These are phyloP conservation scores for Chaetomium strumarium DNA, from an alignment of 2,329 filamentous ascomycete genomes.

Conservation along the genomic window DNA sequence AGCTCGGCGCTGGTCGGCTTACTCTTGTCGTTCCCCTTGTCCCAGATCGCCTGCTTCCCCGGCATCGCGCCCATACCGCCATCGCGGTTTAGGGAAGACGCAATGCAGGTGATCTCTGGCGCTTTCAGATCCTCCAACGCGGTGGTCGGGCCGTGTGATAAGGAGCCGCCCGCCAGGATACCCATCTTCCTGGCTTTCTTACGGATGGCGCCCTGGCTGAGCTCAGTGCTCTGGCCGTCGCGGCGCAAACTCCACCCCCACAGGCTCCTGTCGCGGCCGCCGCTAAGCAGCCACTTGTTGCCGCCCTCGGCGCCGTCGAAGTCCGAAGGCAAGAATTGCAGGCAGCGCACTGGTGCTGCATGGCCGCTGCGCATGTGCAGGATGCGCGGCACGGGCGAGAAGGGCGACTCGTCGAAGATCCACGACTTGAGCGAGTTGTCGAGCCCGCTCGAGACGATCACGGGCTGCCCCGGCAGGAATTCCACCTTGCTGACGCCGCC, in stretches of 20 bases:
- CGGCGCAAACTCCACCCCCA: constrained; percentile 96
- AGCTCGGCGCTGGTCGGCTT: constrained; percentile 62
- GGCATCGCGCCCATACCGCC: constrained; percentile 84
- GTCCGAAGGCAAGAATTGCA: constrained; percentile 80
- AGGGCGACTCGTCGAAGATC: constrained; percentile 92
- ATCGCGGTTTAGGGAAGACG: constrained; percentile 87
- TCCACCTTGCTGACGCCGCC: constrained; percentile 83
- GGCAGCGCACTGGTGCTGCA: constrained; percentile 73
- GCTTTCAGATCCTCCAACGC: constrained; percentile 75
- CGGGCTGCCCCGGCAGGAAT: constrained; percentile 82
- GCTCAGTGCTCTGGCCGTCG: constrained; percentile 87
- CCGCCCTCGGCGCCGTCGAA: constrained; percentile 83
- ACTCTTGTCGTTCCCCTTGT: constrained; percentile 62
- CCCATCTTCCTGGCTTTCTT: constrained; percentile 86
- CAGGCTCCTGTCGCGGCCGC: constrained; percentile 80
- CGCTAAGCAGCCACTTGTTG: constrained; percentile 92
- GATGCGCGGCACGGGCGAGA: constrained; percentile 77
- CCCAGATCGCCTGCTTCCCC: constrained; percentile 76
- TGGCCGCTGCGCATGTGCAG: constrained; percentile 85
- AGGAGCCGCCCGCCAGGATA: constrained; percentile 53
- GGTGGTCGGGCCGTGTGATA: constrained; percentile 55
- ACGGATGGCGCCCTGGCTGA: constrained; percentile 84
- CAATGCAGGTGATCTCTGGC: constrained; percentile 85
- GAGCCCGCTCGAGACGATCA: constrained; percentile 81
- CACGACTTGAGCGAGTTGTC: constrained; percentile 94